Evolutionary conservation across 257 asterid species (phyloP).

Genomic region (Solanum okadae): DNA sequence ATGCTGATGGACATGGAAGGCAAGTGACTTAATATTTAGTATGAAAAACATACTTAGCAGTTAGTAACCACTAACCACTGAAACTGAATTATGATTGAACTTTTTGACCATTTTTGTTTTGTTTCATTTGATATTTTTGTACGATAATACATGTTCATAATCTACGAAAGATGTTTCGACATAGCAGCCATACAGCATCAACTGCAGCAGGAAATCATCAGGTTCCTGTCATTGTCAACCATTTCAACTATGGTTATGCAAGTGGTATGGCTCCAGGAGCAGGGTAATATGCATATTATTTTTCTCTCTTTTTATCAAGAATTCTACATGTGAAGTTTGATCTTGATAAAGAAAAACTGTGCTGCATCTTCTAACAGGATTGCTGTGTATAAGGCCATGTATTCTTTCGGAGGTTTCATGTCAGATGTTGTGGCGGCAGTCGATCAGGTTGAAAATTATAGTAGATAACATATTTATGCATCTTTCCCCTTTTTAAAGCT

Average conservation of each 20-base stretch:
- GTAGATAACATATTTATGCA: neutral
- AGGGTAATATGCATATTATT: constrained; percentile 20
- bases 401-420: constrained; percentile 58
- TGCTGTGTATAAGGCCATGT: constrained; percentile 60
- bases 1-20: constrained; percentile 85
- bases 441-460: constrained; percentile 40
- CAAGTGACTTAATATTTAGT: constrained; percentile 10
- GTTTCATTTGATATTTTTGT: neutral
- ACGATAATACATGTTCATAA: neutral
- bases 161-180: constrained; percentile 2
- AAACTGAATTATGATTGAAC: neutral
- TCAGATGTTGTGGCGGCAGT: constrained; percentile 76
- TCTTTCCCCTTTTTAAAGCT: neutral
- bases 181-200: constrained; percentile 65
- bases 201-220: constrained; percentile 65
- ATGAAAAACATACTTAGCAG: neutral
- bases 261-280: constrained; percentile 90
- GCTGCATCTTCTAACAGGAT: constrained; percentile 22
- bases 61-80: neutral
- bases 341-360: neutral
- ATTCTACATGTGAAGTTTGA: neutral
- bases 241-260: constrained; percentile 54
- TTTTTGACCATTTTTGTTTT: neutral
- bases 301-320: neutral
- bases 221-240: constrained; percentile 33